Base-by-base conservation (phyloP, 2,329 filamentous ascomycete species). In the Aaosphaeria arxii region DNA sequence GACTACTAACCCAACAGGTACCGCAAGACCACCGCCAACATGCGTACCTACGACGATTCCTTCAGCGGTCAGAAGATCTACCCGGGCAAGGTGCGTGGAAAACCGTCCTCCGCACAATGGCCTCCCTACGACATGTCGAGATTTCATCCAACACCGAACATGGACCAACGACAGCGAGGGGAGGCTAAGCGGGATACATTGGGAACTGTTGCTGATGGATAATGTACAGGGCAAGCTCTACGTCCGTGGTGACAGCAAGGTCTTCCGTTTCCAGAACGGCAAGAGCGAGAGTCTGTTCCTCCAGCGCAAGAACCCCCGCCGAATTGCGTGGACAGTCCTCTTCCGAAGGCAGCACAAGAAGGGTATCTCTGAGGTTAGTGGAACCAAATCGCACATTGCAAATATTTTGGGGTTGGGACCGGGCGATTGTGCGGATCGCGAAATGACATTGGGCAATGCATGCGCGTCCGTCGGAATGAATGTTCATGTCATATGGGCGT, bases 251-350 rank as follows among this genome's bases (percentile, higher is more conserved):
- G 94, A 99, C 85, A 95, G 89, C 91, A 99, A 97, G 85, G 86
- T 97, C 84, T 99, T 99, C 89, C 91, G 94, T 76, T 99, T 99
- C 89, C 91, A 96, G 81, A 96, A 95, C 81, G 91, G 94, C 83
- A 99, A 99, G 84, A 92, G 90, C 80, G 94, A 99, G 83, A 96
- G 91, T 66, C 89, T 99, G 66, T 99, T 99, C 87, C 89, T 97
- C 69, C 94, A 99, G 86, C 92, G 94, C 85, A 99, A 99, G 90
- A 99, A 99, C 87, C 94, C 94, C 76, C 92, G 94, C 79, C 91
- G 92, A 77, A 97, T 99, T 78, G 87, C 92, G 67, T 99, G 94
- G 94, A 99, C 94, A 65, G 87, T 91, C 71, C 89, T 99, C 61
- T 99, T 89, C 89, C 87, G 94, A 78, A 89, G 92, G 80, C 89